Conservation (phyloP, 805 yeast species). For the Metschnikowia koreensis region DNA sequence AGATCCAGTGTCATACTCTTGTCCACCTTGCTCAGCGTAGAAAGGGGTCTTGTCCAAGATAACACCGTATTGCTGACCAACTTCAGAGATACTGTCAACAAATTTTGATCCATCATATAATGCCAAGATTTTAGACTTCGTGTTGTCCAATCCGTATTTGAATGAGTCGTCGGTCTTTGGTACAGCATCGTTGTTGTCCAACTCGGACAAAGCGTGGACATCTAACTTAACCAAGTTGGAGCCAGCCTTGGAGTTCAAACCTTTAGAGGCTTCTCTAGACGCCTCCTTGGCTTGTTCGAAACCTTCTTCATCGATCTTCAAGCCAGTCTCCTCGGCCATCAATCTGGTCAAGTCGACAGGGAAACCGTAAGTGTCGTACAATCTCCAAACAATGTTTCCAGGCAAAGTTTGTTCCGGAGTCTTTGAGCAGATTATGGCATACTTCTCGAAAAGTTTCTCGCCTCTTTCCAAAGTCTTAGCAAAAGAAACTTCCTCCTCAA, state of each 20-base stretch:
- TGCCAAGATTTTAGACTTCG: constrained; percentile 67
- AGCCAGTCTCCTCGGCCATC: constrained; percentile 98
- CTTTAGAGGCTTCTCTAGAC: constrained; percentile 93
- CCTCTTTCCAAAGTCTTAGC: constrained; percentile 97
- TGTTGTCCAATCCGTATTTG: constrained; percentile 73
- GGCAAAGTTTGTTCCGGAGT: constrained; percentile 72
- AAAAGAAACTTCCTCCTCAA: constrained; percentile 95
- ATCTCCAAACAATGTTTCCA: constrained; percentile 97
- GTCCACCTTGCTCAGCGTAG: constrained; percentile 99
- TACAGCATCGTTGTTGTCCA: constrained; percentile 56
- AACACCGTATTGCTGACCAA: constrained; percentile 64
- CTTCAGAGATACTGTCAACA: constrained; percentile 43
- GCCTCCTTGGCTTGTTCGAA: constrained; percentile 88
- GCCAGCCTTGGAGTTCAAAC: constrained; percentile 62
- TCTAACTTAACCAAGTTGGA: constrained; percentile 72
- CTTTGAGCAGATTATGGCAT: constrained; percentile 78
- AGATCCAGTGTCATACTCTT: constrained; percentile 93
- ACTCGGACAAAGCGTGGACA: constrained; percentile 80
- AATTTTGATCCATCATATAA: constrained; percentile 68
- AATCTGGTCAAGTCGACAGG: constrained; percentile 96
- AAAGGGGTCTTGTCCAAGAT: constrained; percentile 87
- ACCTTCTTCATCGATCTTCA: constrained; percentile 86
- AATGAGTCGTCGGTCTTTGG: constrained; percentile 80
- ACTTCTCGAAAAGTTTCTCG: constrained; percentile 92
- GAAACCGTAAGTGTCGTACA: constrained; percentile 98